Base-by-base conservation (phyloP, 345 rosid genomes). In the Lagerstroemia speciosa region DNA sequence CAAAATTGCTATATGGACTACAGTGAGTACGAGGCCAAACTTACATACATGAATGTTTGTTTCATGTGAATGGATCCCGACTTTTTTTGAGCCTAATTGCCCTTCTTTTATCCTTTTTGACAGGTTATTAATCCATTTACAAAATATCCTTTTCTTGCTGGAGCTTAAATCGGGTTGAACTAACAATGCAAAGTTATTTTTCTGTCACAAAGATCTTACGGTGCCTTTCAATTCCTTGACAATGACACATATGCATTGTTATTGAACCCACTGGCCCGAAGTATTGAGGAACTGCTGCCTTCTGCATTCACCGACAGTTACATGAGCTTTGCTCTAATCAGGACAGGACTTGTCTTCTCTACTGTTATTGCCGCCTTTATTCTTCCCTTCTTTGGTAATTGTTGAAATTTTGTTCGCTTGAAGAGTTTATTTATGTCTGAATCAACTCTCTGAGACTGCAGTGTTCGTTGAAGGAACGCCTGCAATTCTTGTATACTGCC, bases 51-150 rank as follows among this genome's bases (percentile, higher is more conserved):
- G 30, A 64, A 26, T 41, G 37, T 19, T 40, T 26, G 38, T 55
- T 15, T 45, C 40, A 27, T 62, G 37, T 50, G 11, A 32, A 45
- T 50, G 24, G 29, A 9, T 45, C 24, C 45, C n/a, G 27, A 4
- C 27, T 29, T 11, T 12, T 20, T 66, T 38, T 68, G 52, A 67
- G 71, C 67, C 72, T 85, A 30, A 79, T 62, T 50, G 63, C 17
- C 33, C 43, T 53, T 46, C 68, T 7, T 45, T 64, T 50, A 67
- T 75, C 55, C 46, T 66, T 48, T 30, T 64, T 62, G 68, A 22
- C 86, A 93, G 98, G 97, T 91, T 71, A 78, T 86, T 78, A 93
- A 71, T 79, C 98, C 98, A n/a, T 85, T 93, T 66, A 90, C 97
- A 15, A 93, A 93, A 83, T 91, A 86, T 86, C 90, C 90, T 85